Evolutionary conservation across 805 yeast species (phyloP).

Genomic region (Candida vartiovaarae): DNA sequence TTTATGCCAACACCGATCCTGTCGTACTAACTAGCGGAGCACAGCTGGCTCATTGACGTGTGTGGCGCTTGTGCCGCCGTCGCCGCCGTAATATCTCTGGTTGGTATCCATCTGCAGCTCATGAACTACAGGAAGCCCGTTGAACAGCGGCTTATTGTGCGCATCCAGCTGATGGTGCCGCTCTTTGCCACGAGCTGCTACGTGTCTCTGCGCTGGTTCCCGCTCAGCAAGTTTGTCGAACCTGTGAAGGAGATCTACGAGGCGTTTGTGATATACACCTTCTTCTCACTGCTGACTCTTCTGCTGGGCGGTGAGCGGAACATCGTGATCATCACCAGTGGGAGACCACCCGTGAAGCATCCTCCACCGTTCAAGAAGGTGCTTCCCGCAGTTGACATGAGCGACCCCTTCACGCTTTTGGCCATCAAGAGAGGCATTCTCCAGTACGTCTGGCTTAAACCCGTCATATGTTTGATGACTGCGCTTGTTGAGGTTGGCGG

Average conservation of each 20-base stretch:
- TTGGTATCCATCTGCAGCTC: conserved; percentile 34
- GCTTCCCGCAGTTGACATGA: conserved; percentile 61
- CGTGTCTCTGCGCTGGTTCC: conserved; percentile 42
- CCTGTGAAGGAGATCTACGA: conserved; percentile 88
- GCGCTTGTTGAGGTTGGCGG: conserved; percentile 41
- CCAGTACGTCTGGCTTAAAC: conserved; percentile 95
- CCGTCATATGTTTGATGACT: conserved; percentile 59
- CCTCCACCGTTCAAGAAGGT: conserved; percentile 46
- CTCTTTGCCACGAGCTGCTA: conserved; percentile 70
- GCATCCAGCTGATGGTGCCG: conserved; percentile 81
- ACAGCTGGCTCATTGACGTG: conserved; percentile 7
- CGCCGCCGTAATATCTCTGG: conserved; percentile 8
- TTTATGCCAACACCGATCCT: not conserved
- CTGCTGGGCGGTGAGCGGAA: conserved; percentile 89
- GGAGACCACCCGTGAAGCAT: conserved; percentile 64
- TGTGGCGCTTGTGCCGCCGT: conserved; percentile 9
- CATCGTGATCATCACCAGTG: conserved; percentile 64
- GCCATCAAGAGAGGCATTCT: conserved; percentile 75
- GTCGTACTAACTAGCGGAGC: no score
- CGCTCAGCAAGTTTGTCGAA: conserved; percentile 44
- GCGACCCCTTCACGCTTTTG: conserved; percentile 78
- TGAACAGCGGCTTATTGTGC: conserved; percentile 76
- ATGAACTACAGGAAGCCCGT: conserved; percentile 79
- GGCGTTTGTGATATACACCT: conserved; percentile 92
- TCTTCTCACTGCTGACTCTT: conserved; percentile 73